Evolutionary conservation across 768 basidiomycete genomes (phyloP).

Genomic region (Nidularia pulvinata): DNA sequence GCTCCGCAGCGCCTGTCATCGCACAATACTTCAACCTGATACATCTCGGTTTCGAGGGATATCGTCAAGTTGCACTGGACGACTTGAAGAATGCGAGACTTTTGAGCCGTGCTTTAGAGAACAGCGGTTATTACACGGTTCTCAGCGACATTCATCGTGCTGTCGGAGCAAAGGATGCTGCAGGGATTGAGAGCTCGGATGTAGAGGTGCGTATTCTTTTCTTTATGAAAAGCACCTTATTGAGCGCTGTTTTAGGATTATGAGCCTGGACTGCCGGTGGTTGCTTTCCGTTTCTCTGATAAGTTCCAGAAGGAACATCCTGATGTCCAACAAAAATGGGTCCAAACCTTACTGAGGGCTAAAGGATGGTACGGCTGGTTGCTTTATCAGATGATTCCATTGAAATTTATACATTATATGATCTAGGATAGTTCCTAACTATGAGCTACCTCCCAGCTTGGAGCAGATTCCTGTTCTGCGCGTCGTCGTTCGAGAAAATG

Average conservation of each 20-base stretch:
- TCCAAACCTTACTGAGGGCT: slow-evolving; percentile 46
- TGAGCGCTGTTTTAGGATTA: slow-evolving; percentile 34
- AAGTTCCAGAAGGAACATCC: slow-evolving; percentile 54
- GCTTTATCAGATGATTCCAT: background rate
- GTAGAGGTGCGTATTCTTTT: slow-evolving; percentile 43
- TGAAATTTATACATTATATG: background rate
- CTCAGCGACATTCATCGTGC: slow-evolving; percentile 57
- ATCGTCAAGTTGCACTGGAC: slow-evolving; percentile 42
- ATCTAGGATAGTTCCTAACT: slow-evolving; percentile 52
- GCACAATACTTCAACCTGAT: slow-evolving; percentile 67
- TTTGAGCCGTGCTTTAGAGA: slow-evolving; percentile 61
- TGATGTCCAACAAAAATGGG: slow-evolving; percentile 58
- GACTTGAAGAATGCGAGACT: slow-evolving; percentile 65
- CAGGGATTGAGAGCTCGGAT: slow-evolving; percentile 46
- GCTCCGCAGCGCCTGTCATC: slow-evolving; percentile 62
- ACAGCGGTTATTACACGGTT: slow-evolving; percentile 49
- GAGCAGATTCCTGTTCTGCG: slow-evolving; percentile 61
- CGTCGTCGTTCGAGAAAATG: slow-evolving; percentile 63
- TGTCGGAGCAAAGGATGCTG: slow-evolving; percentile 23
- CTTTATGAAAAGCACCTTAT: slow-evolving; percentile 7
- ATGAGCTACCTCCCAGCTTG: slow-evolving; percentile 50
- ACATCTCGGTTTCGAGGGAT: slow-evolving; percentile 60
- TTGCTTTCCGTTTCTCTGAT: slow-evolving; percentile 64
- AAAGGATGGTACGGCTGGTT: slow-evolving; percentile 61
- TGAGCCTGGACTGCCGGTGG: slow-evolving; percentile 61